phyloP scores from a whole-genome alignment of 1,284 basidiomycete species.

The Retiboletus flavoniger region DNA sequence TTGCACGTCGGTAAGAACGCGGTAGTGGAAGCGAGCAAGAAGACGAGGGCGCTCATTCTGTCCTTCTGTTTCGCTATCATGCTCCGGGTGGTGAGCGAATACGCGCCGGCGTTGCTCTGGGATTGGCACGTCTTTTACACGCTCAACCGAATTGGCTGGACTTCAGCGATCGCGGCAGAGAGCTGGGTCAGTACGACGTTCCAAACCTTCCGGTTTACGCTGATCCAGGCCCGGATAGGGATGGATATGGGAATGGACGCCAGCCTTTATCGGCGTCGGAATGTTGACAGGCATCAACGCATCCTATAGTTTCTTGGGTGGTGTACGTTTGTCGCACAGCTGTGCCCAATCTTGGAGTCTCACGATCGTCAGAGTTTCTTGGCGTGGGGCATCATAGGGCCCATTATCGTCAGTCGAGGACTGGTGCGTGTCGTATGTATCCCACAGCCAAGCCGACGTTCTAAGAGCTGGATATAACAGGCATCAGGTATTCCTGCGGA shows the following conservation, averaged over 20 bases:
- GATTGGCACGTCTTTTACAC: slow-evolving; percentile 4
- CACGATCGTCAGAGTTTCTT: slow-evolving; percentile 52
- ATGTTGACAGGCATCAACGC: slow-evolving; percentile 68
- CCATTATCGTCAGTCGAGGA: slow-evolving; percentile 54
- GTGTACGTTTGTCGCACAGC: slow-evolving; percentile 33
- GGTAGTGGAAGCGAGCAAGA: slow-evolving; percentile 56
- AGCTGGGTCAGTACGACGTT: slow-evolving; percentile 24
- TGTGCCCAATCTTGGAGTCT: not conserved
- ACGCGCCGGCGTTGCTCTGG: slow-evolving; percentile 49
- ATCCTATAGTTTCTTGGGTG: slow-evolving; percentile 55
- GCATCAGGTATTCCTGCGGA: not conserved
- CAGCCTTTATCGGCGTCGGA: slow-evolving; percentile 68
- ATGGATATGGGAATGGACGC: slow-evolving; percentile 37
- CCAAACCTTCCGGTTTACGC: not conserved
- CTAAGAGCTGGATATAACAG: not conserved
- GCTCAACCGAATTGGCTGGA: slow-evolving; percentile 53
- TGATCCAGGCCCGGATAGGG: slow-evolving; percentile 37
- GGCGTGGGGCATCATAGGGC: slow-evolving; percentile 67
- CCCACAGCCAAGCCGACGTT: not conserved
- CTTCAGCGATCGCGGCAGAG: slow-evolving; percentile 56
- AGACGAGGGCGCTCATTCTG: slow-evolving; percentile 43
- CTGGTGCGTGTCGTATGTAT: not conserved
- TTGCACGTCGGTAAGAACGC: slow-evolving; percentile 55
- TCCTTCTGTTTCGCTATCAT: slow-evolving; percentile 46
- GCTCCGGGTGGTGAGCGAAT: slow-evolving; percentile 58